Base-by-base conservation (phyloP, 768 basidiomycete genomes). In the Mycena albidolilacea region DNA sequence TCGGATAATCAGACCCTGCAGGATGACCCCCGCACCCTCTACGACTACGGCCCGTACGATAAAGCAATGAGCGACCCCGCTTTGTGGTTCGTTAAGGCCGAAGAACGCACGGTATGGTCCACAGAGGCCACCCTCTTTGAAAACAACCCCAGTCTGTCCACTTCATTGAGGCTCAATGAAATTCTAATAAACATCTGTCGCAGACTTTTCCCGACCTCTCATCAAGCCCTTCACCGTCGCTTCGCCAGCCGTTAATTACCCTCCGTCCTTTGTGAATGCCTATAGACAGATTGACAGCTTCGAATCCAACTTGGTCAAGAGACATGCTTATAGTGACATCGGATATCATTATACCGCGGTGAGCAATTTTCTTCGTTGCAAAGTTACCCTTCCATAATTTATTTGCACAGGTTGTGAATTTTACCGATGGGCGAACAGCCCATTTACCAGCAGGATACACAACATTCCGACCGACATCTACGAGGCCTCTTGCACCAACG, bases 41-140 rank as follows among this genome's bases (percentile, higher is more conserved):
- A 68, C 37, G 65, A 73, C 19, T 73, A 69, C 23, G 59, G 44
- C 21, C 52, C 23, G 2, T 73, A 73, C 17, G 67, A 73, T n/a
- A 54, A 41, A 9, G 64, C 68, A 15, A 60, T 70, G 68, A 66
- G 57, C 57, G 69, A 74, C 64, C 23, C 68, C 6, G 58, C 19
- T 19, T 55, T 64, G 7, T 74, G 73, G 73, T 23, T 62, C 23
- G 64, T 74, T n/a, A 66, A 70, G 35, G 73, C 73, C 2, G 68
- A 74, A 58, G 64, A 74, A 39, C 67, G 72, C 44, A 43, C 15
- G 9, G 55, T 35, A 10, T 73, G 67, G 67, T 23, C 50, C 46
- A 65, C 72, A 5, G 72, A 60, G 63, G 55, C 23, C 37, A 21
- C 43, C 9, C 68, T 73, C n/a, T 59, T 73, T 48, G 62, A 55